Evolutionary conservation across 1,139 yeast genomes (phyloP), one percentile per base, ranked within the genome.

Genomic region (Scheffersomyces illinoinensis): DNA sequence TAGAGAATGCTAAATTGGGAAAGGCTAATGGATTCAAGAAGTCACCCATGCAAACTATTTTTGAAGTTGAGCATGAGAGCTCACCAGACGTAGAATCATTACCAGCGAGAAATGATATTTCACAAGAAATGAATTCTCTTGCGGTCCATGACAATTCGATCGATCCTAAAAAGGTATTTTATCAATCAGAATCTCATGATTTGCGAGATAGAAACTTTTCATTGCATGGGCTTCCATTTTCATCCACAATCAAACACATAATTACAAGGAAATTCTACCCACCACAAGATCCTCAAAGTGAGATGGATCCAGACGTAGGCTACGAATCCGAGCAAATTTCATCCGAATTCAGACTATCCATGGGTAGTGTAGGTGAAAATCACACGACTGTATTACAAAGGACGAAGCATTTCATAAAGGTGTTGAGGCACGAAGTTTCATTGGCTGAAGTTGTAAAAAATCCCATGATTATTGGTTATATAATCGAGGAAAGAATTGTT

Each of bases 191-290:
- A n/a, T 33, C 43, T 10, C 17, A 33, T 10, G 43, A 33, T 33
- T 33, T 33, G 43, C 2, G 18, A 17, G 51, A 48, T 48, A 21
- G 24, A 24, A 58, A 58, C 53, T 61, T 59, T 54, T 68, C 71
- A 1, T 58, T 68, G 10, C 71, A 68, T 58, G 71, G 72, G 8
- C 19, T 67, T 18, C 69, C 70, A 1, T 58, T 58, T 46, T 54
- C 63, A 5, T 67, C 70, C 18, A 50, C 66, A 14, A 53, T 61
- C 20, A 57, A 58, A 47, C 55, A 58, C n/a, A 33, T 62, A 46
- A 57, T 59, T 8, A 56, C 63, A 43, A 54, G 59, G 55, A 23
- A 54, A 46, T 33, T 59, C 26, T 48, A 20, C 18, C 43, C 43
- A 14, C 17, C 43, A 33, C 21, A 48, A 48, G 51, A 48, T 48